A percentile compares a stretch with the other conserved stretches of the same genome.
Conservation (phyloP, 257 asterid species). For the Penstemon barbatus region DNA sequence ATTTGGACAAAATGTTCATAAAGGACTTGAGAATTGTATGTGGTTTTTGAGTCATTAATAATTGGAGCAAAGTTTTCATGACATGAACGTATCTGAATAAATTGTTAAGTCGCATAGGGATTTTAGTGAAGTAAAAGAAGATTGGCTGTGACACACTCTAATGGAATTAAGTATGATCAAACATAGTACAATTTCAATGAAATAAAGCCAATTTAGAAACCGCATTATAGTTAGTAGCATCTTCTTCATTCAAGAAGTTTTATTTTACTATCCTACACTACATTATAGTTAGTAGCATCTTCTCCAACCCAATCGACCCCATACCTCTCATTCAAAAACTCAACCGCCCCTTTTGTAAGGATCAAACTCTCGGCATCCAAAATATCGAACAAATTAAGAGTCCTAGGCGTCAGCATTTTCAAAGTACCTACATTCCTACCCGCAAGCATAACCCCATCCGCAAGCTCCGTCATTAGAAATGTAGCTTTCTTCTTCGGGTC, state of each 20-base stretch:
- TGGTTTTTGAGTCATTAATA: neutral
- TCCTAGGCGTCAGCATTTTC: conserved; percentile 91
- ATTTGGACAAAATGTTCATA: conserved; percentile 10
- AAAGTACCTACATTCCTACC: conserved; percentile 74
- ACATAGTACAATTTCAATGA: neutral
- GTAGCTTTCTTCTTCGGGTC: conserved; percentile 81
- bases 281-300: too few species aligned
- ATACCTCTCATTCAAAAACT: conserved; percentile 78
- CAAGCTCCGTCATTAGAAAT: conserved; percentile 74
- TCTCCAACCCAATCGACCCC: conserved; percentile 48
- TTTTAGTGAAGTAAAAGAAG: neutral
- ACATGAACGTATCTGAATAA: neutral
- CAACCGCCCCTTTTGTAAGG: conserved; percentile 72
- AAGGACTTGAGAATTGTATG: neutral
- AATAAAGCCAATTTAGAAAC: neutral
- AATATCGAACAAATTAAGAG: conserved; percentile 82
- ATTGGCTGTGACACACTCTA: neutral
- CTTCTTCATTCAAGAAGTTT: too few species aligned
- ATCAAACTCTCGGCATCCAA: conserved; percentile 80
- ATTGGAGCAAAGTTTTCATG: neutral
- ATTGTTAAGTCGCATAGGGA: neutral
- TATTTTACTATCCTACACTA: too few species aligned
- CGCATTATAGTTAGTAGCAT: too few species aligned
- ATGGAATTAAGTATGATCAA: neutral
- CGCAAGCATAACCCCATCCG: conserved; percentile 70